These are phyloP conservation scores for Trametes pubescens DNA, from an alignment of 1,284 basidiomycete species.

Conservation along the genomic window DNA sequence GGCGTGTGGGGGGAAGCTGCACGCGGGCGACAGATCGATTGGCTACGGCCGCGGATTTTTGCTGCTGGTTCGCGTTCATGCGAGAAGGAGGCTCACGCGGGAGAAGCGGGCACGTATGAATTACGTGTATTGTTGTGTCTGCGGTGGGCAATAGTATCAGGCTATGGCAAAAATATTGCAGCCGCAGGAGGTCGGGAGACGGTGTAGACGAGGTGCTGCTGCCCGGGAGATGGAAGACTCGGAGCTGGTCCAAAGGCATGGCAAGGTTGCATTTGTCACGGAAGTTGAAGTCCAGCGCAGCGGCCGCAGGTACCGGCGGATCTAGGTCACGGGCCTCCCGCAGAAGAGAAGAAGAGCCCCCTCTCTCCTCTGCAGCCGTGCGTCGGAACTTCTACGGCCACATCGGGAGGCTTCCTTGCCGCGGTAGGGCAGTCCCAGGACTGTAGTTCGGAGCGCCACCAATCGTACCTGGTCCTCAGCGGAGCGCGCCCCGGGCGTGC, in stretches of 20 bases:
- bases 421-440: conserved; percentile 2
- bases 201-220: neutral
- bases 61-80: neutral
- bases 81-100: conserved; percentile 12
- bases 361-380: conserved; percentile 10
- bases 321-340: conserved; percentile 3
- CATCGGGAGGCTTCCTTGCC: neutral
- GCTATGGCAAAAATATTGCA: neutral
- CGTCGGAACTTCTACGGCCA: neutral
- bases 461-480: neutral
- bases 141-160: neutral
- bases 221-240: neutral
- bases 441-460: conserved; percentile 8
- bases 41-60: neutral
- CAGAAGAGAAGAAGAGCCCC: conserved; percentile 1
- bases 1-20: neutral
- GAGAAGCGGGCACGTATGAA: conserved; percentile 5
- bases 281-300: conserved; percentile 2
- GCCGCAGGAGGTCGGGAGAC: neutral
- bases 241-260: neutral
- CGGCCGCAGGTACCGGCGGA: conserved; percentile 1
- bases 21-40: neutral
- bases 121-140: neutral
- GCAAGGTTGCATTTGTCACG: neutral
- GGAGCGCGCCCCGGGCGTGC: neutral